Base-by-base conservation (phyloP, 2,329 filamentous ascomycete genomes). In the Alternaria gaisen region DNA sequence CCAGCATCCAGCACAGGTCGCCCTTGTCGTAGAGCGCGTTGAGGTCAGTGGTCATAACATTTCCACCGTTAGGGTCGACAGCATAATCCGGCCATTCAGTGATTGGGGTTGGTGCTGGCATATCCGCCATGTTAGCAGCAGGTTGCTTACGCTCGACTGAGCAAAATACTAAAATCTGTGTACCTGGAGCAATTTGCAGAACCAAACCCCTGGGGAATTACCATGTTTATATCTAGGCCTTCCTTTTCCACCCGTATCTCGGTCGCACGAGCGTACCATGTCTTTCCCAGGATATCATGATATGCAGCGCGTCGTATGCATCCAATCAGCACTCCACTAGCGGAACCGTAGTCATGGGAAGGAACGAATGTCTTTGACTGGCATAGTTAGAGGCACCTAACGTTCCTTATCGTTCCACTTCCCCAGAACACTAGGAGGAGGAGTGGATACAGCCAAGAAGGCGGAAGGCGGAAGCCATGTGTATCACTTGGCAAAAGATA, bases 21-120 rank as follows among this genome's bases (percentile, higher is more conserved):
- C 81, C 81, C 72, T 83, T 83, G 59, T 83, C 79, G 44, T 83
- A 83, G 0, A 76, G 77, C 1, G 80, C 78, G 61, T 82, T 83
- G 54, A 83, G 72, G 51, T 83, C 77, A 48, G 80, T 76, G 0
- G 80, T 82, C 43, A 82, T 70, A 11, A 81, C 81, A 47, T 83
- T 72, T n/a, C 80, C 81, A 26, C 81, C 81, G 2, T 74, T 75
- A 5, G 80, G 80, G 53, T 78, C 71, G 38, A 71, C 69, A 58
- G 59, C 68, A 56, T 82, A 83, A 53, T 82, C 80, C 0, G 81
- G 82, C 79, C 80, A 83, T 70, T 81, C 80, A 1, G 70, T 70
- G 26, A 79, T 70, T 4, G 77, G 74, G 20, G 70, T 73, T 18
- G 72, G 74, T 38, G 70, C 68, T 57, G 71, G 69, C 36, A 69